These are phyloP conservation scores for Graphium sp. DNA, from an alignment of 2,329 filamentous ascomycete species.

Conservation along the genomic window DNA sequence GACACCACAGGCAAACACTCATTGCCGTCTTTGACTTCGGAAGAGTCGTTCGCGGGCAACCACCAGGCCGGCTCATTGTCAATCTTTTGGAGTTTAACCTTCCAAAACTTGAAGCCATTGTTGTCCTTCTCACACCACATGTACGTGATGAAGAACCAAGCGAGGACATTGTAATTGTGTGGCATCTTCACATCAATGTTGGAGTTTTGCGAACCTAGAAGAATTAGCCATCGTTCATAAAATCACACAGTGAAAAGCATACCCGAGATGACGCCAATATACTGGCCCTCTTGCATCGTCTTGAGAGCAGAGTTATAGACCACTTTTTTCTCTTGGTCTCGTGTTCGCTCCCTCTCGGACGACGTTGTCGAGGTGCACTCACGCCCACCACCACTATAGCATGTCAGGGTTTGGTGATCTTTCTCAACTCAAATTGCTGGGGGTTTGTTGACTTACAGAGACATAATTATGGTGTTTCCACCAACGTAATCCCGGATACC, in stretches of 20 bases:
- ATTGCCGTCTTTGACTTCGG: no score
- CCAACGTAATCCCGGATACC: slow-evolving; percentile 40
- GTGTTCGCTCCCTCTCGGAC: slow-evolving; percentile 7
- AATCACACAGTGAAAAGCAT: no score
- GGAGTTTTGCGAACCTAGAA: not conserved
- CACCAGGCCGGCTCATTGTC: slow-evolving; percentile 33
- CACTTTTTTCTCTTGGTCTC: slow-evolving; percentile 5
- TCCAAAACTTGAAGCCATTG: slow-evolving; percentile 20
- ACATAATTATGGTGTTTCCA: slow-evolving; percentile 44
- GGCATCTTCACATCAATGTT: slow-evolving; percentile 19
- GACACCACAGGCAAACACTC: slow-evolving; percentile 7
- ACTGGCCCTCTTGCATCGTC: slow-evolving; percentile 23
- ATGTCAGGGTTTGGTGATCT: slow-evolving; percentile 5
- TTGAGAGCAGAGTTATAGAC: slow-evolving; percentile 27
- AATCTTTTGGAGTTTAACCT: slow-evolving; percentile 50
- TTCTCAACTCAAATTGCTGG: not conserved
- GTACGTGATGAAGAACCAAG: slow-evolving; percentile 50
- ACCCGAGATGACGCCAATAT: slow-evolving; percentile 24
- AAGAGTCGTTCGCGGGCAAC: slow-evolving; percentile 19
- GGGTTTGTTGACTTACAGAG: slow-evolving; percentile 33
- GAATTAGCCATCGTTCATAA: slow-evolving; percentile 25
- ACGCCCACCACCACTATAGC: slow-evolving; percentile 7
- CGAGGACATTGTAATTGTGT: slow-evolving; percentile 47
- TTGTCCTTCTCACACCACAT: slow-evolving; percentile 47
- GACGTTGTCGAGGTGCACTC: not conserved